Evolutionary conservation across 495 filamentous ascomycete species (phyloP), one percentile per base, ranked within the genome.

Genomic region (Parmelia sp.): DNA sequence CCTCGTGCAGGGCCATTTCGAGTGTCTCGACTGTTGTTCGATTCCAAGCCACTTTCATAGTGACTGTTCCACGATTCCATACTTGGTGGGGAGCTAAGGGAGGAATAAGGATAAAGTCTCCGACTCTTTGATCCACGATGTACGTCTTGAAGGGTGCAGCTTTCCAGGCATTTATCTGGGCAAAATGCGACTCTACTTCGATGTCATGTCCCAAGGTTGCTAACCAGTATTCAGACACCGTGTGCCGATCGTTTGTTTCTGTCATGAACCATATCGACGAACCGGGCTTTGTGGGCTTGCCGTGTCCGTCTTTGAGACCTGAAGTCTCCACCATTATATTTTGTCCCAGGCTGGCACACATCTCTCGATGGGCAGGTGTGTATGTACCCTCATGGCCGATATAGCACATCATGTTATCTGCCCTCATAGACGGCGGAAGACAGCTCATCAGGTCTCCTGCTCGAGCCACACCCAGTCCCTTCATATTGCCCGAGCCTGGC

Each of bases 181-280:
- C 93, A 76, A 98, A 97, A 73, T 97, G 91, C 64, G 91, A 88
- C 71, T 98, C 94, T 11, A 97, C 87, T 70, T 98, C 92, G 70
- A 97, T 90, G 69, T 98, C 91, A 71, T 98, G 94, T 6, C 93
- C 93, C 7, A 98, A 81, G 69, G 87, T 85, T 4, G 91, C 92
- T 44, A 92, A 79, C 81, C 94, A 98, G 72, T 96, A 97, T 68
- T 97, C 93, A 0, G 90, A 84, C 11, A 97, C 90, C 10, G 90
- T 76, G 63, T 90, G 84, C 1, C 94, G 89, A 69, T 98, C 93
- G 68, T 90, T 90, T 19, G 86, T 89, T 70, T 94, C 89, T 0
- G 93, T 97, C 94, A 98, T 96, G 68, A 97, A 94, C 94, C 94
- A 98, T 45, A 98, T 85, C 1, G 94, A 97, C 29, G 88, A 93